A percentile compares a stretch with the other conserved stretches of the same genome.
phyloP scores from a whole-genome alignment of 2,329 filamentous ascomycete genomes.

The Ascocoryne sarcoides region DNA sequence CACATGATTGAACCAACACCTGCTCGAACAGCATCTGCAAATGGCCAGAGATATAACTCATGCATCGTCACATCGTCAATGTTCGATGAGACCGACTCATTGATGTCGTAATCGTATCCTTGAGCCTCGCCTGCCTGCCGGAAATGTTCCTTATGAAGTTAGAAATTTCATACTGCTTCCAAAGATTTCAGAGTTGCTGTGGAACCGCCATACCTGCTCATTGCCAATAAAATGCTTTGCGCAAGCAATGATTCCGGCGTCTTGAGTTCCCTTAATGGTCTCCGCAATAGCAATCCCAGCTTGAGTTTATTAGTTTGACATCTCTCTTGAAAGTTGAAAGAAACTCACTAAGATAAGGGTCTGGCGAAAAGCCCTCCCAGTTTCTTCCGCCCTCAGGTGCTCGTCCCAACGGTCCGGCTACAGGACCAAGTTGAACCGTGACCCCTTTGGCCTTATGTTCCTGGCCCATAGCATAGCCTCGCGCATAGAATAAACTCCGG shows the following conservation, averaged over 20 bases:
- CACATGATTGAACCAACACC: constrained; percentile 79
- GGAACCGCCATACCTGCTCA: constrained; percentile 58
- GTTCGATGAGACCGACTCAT: constrained; percentile 46
- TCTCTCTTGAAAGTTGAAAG: constrained; percentile 33
- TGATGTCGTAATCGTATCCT: constrained; percentile 53
- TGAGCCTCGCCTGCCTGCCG: constrained; percentile 33
- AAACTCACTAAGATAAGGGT: constrained; percentile 62
- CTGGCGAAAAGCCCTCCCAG: constrained; percentile 63
- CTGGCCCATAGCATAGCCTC: constrained; percentile 39
- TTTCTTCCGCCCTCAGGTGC: constrained; percentile 60
- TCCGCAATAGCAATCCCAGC: constrained; percentile 64
- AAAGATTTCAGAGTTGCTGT: too few relatives aligned
- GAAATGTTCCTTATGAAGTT: constrained; percentile 43
- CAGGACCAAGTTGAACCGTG: constrained; percentile 66
- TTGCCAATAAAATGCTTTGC: constrained; percentile 66
- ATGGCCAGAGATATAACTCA: constrained; percentile 77
- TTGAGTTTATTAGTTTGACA: too few relatives aligned
- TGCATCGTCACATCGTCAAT: constrained; percentile 58
- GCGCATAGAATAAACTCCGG: constrained; percentile 45
- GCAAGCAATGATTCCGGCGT: constrained; percentile 73
- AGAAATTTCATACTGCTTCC: too few relatives aligned
- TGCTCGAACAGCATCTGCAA: constrained; percentile 69
- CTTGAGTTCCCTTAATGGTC: constrained; percentile 72
- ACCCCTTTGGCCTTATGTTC: constrained; percentile 70
- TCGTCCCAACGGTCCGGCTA: constrained; percentile 39